Evolutionary conservation across 768 basidiomycete genomes (phyloP), one percentile per base, ranked within the genome.

Genomic region (Russula vinacea): DNA sequence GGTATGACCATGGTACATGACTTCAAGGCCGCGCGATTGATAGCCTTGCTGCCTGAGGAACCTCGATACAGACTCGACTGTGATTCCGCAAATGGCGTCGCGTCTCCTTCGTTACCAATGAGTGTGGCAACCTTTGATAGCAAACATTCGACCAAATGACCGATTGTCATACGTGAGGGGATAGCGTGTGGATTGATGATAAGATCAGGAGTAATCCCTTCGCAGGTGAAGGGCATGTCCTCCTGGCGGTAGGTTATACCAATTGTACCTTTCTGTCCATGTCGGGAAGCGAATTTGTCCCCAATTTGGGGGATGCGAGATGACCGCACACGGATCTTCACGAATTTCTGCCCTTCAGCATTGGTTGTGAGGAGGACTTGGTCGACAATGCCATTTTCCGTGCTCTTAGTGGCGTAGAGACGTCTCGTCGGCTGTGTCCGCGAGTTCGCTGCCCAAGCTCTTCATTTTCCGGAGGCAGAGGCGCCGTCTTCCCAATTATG

Each of bases 141-240:
- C 40, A 99, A 79, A 84, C 94, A 97, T 76, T 99, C 97, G 72
- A 99, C 95, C 81, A 99, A 86, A 77, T 99, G 97, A 29, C 97
- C 97, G 70, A 99, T 99, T 26, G 97, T 99, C 97, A 99, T 99
- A 78, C 97, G 96, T 58, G 97, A 98, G 5, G 97, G 97, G 76
- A 99, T 99, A 72, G 97, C 97, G 75, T 99, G 97, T 44, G 97
- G 97, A 72, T 99, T 99, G 77, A 99, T 99, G 78, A 99, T 84
- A 71, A 99, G 83, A 75, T 99, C 97, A 11, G 97, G 97, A 1
- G 92, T 92, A 70, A 98, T 93, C 63, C 97, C 97, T 73, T 98
- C 94, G 2, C 88, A 87, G 3, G 94, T 96, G 79, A 98, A 99
- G 35, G 97, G 97, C 97, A 99, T 98, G 74, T 99, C 97, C 75